phyloP scores from a whole-genome alignment of 2,329 filamentous ascomycete species.

The Sclerotinia glacialis region DNA sequence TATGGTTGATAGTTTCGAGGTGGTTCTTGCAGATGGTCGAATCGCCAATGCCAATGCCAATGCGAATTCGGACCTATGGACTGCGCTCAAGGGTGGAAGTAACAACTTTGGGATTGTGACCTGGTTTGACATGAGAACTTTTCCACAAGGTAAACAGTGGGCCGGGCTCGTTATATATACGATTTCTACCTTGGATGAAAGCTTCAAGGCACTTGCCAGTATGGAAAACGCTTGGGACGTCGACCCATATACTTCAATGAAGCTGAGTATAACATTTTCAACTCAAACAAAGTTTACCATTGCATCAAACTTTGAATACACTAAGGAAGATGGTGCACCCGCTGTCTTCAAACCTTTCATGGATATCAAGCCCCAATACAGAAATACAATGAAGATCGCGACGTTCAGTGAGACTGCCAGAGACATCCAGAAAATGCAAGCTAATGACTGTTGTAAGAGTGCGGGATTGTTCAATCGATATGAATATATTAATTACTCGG shows the following conservation, averaged over 20 bases:
- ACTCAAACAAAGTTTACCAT: not conserved
- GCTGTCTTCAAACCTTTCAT: conserved; percentile 6
- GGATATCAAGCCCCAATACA: not conserved
- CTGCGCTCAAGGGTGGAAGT: conserved; percentile 52
- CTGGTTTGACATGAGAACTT: conserved; percentile 46
- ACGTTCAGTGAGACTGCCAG: not conserved
- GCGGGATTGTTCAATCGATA: not conserved
- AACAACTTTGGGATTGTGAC: conserved; percentile 48
- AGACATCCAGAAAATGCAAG: not conserved
- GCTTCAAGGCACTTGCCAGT: not conserved
- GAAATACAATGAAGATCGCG: conserved; percentile 7
- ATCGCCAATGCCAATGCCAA: conserved; percentile 44
- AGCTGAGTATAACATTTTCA: not conserved
- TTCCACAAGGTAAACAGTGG: conserved; percentile 24
- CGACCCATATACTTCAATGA: conserved; percentile 6
- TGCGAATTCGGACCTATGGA: conserved; percentile 49
- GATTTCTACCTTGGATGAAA: not conserved
- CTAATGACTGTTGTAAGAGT: not conserved
- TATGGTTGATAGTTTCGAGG: conserved; percentile 7
- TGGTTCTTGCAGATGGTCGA: conserved; percentile 49
- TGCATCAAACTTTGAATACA: conserved; percentile 5
- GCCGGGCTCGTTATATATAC: conserved; percentile 18
- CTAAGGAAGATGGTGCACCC: not conserved
- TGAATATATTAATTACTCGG: conserved; percentile 5
- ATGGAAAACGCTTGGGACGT: conserved; percentile 2